These are phyloP conservation scores for Suillus weaverae DNA, from an alignment of 768 basidiomycete species.

Conservation along the genomic window DNA sequence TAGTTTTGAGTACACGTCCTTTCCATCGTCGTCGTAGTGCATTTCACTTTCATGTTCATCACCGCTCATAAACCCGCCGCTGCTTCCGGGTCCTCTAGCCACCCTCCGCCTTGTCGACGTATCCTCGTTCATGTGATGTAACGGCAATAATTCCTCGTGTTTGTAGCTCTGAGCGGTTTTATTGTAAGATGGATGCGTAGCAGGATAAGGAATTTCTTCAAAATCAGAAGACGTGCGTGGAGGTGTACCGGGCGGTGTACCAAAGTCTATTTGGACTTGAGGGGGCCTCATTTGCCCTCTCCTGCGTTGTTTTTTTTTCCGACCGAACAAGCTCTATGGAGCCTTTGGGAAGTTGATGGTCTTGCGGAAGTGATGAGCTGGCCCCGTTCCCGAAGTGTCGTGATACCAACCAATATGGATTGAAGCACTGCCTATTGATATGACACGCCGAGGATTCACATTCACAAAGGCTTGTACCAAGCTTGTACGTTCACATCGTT, in stretches of 20 bases:
- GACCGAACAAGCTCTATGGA: constrained; percentile 13
- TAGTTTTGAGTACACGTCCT: constrained; percentile 60
- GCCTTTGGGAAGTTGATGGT: constrained; percentile 9
- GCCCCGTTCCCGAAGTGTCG: background rate
- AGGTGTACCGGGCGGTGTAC: constrained; percentile 50
- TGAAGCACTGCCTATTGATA: background rate
- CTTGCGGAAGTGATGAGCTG: background rate
- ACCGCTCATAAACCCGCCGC: constrained; percentile 30
- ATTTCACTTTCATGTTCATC: constrained; percentile 28
- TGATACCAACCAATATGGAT: background rate
- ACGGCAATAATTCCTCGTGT: constrained; percentile 45
- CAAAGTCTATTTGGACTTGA: constrained; percentile 72
- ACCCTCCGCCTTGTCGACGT: constrained; percentile 47
- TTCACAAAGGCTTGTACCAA: background rate
- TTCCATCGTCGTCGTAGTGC: constrained; percentile 61
- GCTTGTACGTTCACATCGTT: background rate
- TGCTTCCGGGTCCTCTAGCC: constrained; percentile 34
- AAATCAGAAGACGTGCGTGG: constrained; percentile 64
- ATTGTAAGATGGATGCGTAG: constrained; percentile 22
- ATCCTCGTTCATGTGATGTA: constrained; percentile 55
- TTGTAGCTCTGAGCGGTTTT: constrained; percentile 27
- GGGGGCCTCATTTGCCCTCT: constrained; percentile 55
- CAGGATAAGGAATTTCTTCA: constrained; percentile 67
- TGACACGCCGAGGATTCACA: background rate
- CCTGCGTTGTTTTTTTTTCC: constrained; percentile 9